Evolutionary conservation across 2,329 filamentous ascomycete species (phyloP).

Genomic region (Aspergillus nomiae): DNA sequence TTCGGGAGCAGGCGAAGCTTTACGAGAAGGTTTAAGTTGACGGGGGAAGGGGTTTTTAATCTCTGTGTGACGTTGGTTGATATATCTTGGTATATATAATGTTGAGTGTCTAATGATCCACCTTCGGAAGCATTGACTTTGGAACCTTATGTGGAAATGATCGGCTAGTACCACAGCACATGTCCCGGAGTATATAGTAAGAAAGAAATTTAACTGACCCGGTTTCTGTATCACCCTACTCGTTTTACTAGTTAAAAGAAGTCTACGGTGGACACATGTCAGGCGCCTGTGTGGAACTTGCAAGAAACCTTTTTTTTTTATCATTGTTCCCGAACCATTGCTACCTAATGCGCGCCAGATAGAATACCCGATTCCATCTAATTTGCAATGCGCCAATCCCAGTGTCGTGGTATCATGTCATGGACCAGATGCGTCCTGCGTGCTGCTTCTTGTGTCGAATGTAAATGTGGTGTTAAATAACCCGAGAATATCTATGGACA

Average conservation of each 20-base stretch:
- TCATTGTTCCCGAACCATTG: neutral
- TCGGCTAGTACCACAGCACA: neutral
- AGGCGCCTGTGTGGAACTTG: neutral
- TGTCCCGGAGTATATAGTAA: neutral
- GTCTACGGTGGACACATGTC: neutral
- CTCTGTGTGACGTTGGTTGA: neutral
- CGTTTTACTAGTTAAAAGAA: neutral
- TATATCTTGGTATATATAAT: neutral
- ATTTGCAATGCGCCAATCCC: neutral
- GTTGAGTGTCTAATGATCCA: neutral
- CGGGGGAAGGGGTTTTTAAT: neutral
- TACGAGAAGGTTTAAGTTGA: neutral
- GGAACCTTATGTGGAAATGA: neutral
- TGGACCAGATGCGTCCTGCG: conserved; percentile 2
- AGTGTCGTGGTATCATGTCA: neutral
- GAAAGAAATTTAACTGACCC: neutral
- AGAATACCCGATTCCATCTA: neutral
- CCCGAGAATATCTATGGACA: conserved; percentile 4
- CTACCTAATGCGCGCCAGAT: neutral
- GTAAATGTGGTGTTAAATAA: conserved; percentile 9
- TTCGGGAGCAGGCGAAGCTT: conserved; percentile 1
- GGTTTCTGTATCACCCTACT: neutral
- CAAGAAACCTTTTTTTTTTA: neutral
- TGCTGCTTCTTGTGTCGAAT: conserved; percentile 1
- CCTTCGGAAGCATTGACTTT: neutral